Conservation (phyloP, 2,329 filamentous ascomycete species). For the Cyphellophora attinorum region DNA sequence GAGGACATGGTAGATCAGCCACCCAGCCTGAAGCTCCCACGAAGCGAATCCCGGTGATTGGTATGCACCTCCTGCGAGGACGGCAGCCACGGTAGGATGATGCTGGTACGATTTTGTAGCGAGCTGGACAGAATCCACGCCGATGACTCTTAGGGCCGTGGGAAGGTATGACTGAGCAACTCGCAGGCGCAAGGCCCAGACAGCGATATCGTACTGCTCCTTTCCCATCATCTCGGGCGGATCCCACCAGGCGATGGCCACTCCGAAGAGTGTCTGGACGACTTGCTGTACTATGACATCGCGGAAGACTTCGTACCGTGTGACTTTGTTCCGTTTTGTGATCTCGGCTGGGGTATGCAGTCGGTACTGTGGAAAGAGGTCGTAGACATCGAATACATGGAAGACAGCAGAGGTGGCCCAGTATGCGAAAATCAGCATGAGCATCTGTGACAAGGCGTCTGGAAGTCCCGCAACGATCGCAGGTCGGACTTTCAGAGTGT, state of each 20-base stretch:
- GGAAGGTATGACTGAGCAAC: constrained; percentile 72
- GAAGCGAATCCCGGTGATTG: constrained; percentile 63
- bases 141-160: constrained; percentile 57
- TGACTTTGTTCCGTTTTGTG: constrained; percentile 73
- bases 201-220: constrained; percentile 76
- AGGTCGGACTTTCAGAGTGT: constrained; percentile 59
- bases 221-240: constrained; percentile 63
- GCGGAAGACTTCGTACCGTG: constrained; percentile 73
- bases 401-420: constrained; percentile 81
- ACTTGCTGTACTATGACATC: constrained; percentile 89
- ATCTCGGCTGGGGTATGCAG: constrained; percentile 93
- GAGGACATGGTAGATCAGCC: constrained; percentile 66
- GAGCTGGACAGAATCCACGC: constrained; percentile 65
- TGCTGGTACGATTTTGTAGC: constrained; percentile 64
- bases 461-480: constrained; percentile 68
- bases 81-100: constrained; percentile 65
- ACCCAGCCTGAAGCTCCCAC: constrained; percentile 72
- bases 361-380: constrained; percentile 82
- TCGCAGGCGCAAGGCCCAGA: constrained; percentile 79
- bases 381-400: constrained; percentile 75
- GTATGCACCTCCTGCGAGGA: constrained; percentile 71
- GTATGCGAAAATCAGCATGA: constrained; percentile 74
- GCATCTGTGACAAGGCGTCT: constrained; percentile 68
- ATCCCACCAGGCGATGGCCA: constrained; percentile 62
- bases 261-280: constrained; percentile 68